Conservation (phyloP, 805 yeast species). For the Barnettozyma wickerhamii region DNA sequence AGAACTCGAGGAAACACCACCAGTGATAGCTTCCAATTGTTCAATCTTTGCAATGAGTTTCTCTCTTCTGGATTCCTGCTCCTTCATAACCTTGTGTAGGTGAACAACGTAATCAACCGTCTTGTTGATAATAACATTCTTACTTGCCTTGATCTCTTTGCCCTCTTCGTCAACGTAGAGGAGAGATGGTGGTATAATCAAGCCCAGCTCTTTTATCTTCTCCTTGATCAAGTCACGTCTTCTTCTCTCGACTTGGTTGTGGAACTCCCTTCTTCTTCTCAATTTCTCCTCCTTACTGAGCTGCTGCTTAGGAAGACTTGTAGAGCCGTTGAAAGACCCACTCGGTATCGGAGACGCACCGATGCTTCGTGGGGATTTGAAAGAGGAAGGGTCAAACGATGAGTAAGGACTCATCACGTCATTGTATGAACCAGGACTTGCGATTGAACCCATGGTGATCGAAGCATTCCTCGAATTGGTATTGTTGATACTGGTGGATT, state of each 20-base stretch:
- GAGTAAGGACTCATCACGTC: constrained; percentile 27
- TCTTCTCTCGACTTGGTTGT: constrained; percentile 90
- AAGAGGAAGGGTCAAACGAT: constrained; percentile 22
- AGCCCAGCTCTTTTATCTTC: constrained; percentile 78
- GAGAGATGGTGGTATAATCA: constrained; percentile 73
- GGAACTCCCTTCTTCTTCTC: constrained; percentile 79
- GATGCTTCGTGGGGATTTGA: constrained; percentile 29
- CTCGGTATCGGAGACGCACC: constrained; percentile 24
- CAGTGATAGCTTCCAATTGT: constrained; percentile 28
- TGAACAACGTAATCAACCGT: constrained; percentile 77
- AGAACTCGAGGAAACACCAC: constrained; percentile 7
- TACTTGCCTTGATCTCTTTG: constrained; percentile 76
- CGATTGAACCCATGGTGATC: neutral
- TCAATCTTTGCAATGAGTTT: constrained; percentile 37
- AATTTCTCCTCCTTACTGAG: constrained; percentile 64
- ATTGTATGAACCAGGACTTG: constrained; percentile 17
- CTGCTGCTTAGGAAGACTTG: constrained; percentile 28
- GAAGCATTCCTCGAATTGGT: constrained; percentile 4
- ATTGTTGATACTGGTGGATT: neutral
- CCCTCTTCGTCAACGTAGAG: constrained; percentile 39
- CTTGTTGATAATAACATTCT: constrained; percentile 69
- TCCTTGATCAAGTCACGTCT: constrained; percentile 89
- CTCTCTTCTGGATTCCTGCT: constrained; percentile 46
- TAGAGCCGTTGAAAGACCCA: constrained; percentile 26
- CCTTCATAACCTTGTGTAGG: constrained; percentile 53